phyloP scores from a whole-genome alignment of 805 yeast species.

The Yarrowia deformans region DNA sequence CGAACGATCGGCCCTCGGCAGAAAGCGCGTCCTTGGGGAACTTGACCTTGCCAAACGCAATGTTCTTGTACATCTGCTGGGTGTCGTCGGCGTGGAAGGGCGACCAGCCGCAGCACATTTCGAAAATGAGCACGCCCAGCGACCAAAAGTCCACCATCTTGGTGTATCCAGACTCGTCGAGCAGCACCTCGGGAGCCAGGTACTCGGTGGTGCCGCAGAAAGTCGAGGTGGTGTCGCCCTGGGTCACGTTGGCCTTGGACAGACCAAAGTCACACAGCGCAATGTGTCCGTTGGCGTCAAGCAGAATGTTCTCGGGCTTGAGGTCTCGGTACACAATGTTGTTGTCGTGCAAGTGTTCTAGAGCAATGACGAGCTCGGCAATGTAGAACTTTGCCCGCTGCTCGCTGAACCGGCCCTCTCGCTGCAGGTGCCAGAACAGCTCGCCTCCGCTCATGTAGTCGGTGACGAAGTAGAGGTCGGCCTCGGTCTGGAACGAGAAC shows the following conservation, averaged over 20 bases:
- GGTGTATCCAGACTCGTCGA: conserved; percentile 96
- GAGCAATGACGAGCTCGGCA: conserved; percentile 91
- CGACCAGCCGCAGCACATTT: conserved; percentile 99
- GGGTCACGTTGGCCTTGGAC: conserved; percentile 87
- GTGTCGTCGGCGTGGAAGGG: conserved; percentile 98
- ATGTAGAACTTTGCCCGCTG: conserved; percentile 95
- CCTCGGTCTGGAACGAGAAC: conserved; percentile 94
- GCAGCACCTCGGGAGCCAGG: conserved; percentile 93
- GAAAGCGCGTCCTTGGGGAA: conserved; percentile 96
- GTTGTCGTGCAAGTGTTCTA: conserved; percentile 93
- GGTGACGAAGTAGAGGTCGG: conserved; percentile 90
- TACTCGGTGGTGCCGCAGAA: conserved; percentile 99
- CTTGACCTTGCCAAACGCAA: conserved; percentile 97
- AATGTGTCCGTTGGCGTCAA: conserved; percentile 97
- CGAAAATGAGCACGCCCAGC: conserved; percentile 92
- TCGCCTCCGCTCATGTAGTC: conserved; percentile 99
- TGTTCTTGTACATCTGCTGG: conserved; percentile 98
- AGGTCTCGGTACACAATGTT: conserved; percentile 96
- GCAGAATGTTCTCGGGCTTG: conserved; percentile 93
- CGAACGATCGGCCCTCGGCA: conserved; percentile 92
- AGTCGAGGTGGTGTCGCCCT: conserved; percentile 91
- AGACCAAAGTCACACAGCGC: conserved; percentile 97
- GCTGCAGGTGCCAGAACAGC: conserved; percentile 94
- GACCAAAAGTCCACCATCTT: conserved; percentile 99
- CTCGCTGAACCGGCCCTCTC: conserved; percentile 92